Evolutionary conservation across 805 yeast species (phyloP), one percentile per base, ranked within the genome.

Genomic region (Huiozyma naganishii): DNA sequence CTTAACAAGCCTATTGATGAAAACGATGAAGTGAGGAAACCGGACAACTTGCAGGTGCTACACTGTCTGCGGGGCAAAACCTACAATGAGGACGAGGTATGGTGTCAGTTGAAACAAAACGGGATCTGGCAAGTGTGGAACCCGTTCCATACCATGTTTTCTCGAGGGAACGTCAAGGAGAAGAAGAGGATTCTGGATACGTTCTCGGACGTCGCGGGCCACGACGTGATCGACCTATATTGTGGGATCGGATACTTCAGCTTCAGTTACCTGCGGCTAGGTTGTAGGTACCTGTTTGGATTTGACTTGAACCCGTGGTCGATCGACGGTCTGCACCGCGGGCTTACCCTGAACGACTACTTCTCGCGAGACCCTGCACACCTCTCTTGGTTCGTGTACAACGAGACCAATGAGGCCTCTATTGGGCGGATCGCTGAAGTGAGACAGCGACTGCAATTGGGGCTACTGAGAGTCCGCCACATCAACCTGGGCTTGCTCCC

Each of bases 231-330:
- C 4, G 95, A 86, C 55, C 53, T 87, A 37, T 86, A 86, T 58
- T 79, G 83, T 29, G 95, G 95, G 0, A 87, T 86, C 40, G 95
- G 95, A 3, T 86, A 86, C 60, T 86, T 86, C 58, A 74, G 88
- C 6, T 63, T 87, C 27, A 70, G 84, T 39, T 86, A 87, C 54
- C 64, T 83, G 38, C 67, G 66, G 40, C 65, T 69, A 29, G 71
- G 72, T 1, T 85, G 87, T 1, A 53, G 62, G 6, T 57, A 64
- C 12, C 62, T 84, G 1, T 71, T 78, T 40, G 79, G 94, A 54
- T 86, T 95, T 86, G 95, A 86, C 48, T 60, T 86, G 37, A 86
- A 87, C 52, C 83, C 86, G 2, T 85, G 92, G 92, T 82, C 90
- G 38, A 71, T 82, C 4, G 77, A 79, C 50, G 95, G 94, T 0